Evolutionary conservation across 108 stramenopile genomes (phyloP), one percentile per base, ranked within the genome.

Genomic region (Cyclotella cryptica): DNA sequence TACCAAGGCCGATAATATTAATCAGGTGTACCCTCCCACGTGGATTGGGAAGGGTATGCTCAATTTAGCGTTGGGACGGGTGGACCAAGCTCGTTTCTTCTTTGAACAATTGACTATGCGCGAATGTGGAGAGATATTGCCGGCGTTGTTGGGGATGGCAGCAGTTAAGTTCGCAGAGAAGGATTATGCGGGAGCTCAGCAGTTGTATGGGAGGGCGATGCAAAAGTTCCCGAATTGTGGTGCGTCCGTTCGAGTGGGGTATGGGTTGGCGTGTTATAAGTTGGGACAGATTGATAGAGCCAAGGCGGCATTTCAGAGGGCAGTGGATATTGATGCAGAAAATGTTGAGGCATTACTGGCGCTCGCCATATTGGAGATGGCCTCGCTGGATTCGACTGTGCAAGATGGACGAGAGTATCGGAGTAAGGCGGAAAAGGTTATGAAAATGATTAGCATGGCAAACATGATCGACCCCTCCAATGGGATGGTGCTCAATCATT

Each of bases 401-500:
- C 51, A 57, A 26, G 60, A 67, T 72, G 61, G 66, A 19, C 67
- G 72, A 41, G 90, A 88, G 27, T 90, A 88, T 69, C 82, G 84
- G 45, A 43, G 69, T 14, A 79, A 75, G 57, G 86, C 88, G 58
- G 94, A 95, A 69, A 85, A 86, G 67, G 89, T 90, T 14, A 92
- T 95, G 73, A 90, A 88, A 51, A 80, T 94, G 86, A 89, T 97
- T 71, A 88, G 90, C 71, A 94, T 92, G 92, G 96, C 96, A 63
- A 93, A 96, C 70, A 78, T 94, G 51, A 62, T 93, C n/a, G 96
- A 96, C 78, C 84, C 86, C 62, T 85, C 86, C 59, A 96, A 96
- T 81, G 92, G 96, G 54, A 95, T 96, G 95, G 97, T 96, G 8
- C 94, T 96, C 59, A 97, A 97, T 83, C 97, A 97, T 88, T 85